A percentile compares a stretch with the other conserved stretches of the same genome.
These are phyloP conservation scores for Penicillium sp. DNA, from an alignment of 2,329 filamentous ascomycete genomes.

Conservation along the genomic window DNA sequence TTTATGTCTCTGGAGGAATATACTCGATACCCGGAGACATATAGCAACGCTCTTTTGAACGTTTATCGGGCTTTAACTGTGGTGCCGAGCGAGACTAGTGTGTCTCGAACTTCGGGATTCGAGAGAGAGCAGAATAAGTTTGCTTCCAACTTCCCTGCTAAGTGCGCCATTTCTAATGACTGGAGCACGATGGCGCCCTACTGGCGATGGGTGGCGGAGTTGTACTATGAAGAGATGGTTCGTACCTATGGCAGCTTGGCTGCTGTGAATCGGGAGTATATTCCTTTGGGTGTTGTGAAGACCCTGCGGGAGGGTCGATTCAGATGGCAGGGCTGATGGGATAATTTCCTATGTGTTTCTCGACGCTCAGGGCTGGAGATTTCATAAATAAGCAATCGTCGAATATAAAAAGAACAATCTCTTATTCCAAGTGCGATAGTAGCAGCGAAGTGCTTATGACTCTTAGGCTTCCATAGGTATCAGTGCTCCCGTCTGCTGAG, in stretches of 20 bases:
- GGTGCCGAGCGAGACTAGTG: constrained; percentile 32
- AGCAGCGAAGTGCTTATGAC: no score
- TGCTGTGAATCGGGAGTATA: constrained; percentile 40
- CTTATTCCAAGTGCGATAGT: no score
- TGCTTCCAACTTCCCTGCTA: constrained; percentile 5
- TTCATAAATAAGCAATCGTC: no score
- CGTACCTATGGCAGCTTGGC: constrained; percentile 40
- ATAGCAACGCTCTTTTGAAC: constrained; percentile 26
- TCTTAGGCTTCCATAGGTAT: no score
- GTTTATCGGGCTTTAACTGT: constrained; percentile 35
- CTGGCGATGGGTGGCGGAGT: constrained; percentile 43
- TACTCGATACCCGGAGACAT: constrained; percentile 34
- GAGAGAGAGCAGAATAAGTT: constrained; percentile 20
- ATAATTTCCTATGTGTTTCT: no score
- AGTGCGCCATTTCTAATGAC: constrained; percentile 19
- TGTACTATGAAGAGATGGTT: constrained; percentile 43
- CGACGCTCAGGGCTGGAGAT: not conserved
- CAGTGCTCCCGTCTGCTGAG: no score
- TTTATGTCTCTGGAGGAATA: constrained; percentile 44
- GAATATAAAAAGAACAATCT: no score
- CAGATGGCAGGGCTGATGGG: constrained; percentile 40
- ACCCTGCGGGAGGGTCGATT: constrained; percentile 42
- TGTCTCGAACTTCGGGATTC: constrained; percentile 31
- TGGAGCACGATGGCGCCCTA: constrained; percentile 42
- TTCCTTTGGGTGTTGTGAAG: constrained; percentile 45